Evolutionary conservation across 2,329 filamentous ascomycete species (phyloP).

Genomic region (Diaporthe capsici): DNA sequence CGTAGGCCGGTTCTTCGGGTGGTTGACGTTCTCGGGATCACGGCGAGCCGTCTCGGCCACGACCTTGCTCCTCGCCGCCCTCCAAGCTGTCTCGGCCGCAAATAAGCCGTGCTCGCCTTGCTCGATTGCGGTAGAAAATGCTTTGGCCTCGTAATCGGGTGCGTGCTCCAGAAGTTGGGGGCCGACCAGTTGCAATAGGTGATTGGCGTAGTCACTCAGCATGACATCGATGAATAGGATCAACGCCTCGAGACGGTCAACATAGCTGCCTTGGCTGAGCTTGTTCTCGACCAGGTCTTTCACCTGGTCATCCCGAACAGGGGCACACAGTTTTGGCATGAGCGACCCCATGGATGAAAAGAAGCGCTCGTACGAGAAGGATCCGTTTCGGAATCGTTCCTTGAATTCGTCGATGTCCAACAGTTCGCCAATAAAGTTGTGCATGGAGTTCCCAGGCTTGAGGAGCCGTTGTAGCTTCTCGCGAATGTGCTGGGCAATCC

Average conservation of each 20-base stretch:
- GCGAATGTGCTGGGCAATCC: slow-evolving; percentile 79
- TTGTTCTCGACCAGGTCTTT: slow-evolving; percentile 76
- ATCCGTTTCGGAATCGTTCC: slow-evolving; percentile 77
- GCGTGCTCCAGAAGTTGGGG: slow-evolving; percentile 80
- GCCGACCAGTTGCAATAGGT: slow-evolving; percentile 79
- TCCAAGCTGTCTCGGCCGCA: slow-evolving; percentile 77
- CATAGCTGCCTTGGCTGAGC: slow-evolving; percentile 73
- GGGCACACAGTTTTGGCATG: slow-evolving; percentile 84
- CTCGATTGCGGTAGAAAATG: slow-evolving; percentile 76
- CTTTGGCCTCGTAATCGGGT: slow-evolving; percentile 79
- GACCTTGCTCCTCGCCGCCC: slow-evolving; percentile 73
- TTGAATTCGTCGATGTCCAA: slow-evolving; percentile 80
- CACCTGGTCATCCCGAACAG: slow-evolving; percentile 83
- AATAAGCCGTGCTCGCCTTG: slow-evolving; percentile 67
- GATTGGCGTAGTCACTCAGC: slow-evolving; percentile 87
- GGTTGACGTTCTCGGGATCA: slow-evolving; percentile 77
- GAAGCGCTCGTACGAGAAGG: slow-evolving; percentile 86
- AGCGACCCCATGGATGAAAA: slow-evolving; percentile 82
- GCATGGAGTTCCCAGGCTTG: slow-evolving; percentile 79
- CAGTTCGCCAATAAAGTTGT: slow-evolving; percentile 81
- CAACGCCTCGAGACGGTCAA: slow-evolving; percentile 82
- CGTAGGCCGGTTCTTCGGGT: slow-evolving; percentile 73
- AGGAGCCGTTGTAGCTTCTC: slow-evolving; percentile 81
- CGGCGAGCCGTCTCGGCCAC: slow-evolving; percentile 75
- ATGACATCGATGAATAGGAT: slow-evolving; percentile 83